phyloP scores from a whole-genome alignment of 768 basidiomycete genomes.

The Leccinum disarticulatum region DNA sequence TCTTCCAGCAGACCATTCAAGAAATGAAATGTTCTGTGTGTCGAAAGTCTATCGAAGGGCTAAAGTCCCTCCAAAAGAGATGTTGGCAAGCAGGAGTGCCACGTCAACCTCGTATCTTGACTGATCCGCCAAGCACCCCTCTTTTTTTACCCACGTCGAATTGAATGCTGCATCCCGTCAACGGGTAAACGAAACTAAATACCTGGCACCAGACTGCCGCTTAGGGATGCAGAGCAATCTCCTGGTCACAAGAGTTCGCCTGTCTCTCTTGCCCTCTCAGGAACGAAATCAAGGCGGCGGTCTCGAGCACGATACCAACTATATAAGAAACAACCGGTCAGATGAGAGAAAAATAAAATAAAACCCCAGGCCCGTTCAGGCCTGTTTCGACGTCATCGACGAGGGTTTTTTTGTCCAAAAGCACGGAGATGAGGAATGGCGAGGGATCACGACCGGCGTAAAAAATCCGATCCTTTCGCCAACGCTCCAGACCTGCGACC shows the following conservation, averaged over 20 bases:
- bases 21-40: neutral
- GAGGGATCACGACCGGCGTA: no score
- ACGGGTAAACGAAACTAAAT: neutral
- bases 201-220: neutral
- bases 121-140: neutral
- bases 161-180: neutral
- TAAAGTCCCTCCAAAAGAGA: neutral
- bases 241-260: neutral
- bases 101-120: neutral
- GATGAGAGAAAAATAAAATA: neutral
- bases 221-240: neutral
- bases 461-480: neutral
- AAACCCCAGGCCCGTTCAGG: neutral
- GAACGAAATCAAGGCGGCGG: neutral
- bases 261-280: neutral
- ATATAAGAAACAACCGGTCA: neutral
- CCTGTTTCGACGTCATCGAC: neutral
- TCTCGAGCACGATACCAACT: neutral
- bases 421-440: neutral
- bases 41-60: neutral
- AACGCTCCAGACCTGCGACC: neutral
- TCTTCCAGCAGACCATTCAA: neutral
- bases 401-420: neutral
- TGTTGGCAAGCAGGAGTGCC: neutral
- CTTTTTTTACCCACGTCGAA: neutral